A percentile compares a stretch with the other conserved stretches of the same genome.
phyloP scores from a whole-genome alignment of 129 eudicot genomes.

The Centrapalus pauciflorus region DNA sequence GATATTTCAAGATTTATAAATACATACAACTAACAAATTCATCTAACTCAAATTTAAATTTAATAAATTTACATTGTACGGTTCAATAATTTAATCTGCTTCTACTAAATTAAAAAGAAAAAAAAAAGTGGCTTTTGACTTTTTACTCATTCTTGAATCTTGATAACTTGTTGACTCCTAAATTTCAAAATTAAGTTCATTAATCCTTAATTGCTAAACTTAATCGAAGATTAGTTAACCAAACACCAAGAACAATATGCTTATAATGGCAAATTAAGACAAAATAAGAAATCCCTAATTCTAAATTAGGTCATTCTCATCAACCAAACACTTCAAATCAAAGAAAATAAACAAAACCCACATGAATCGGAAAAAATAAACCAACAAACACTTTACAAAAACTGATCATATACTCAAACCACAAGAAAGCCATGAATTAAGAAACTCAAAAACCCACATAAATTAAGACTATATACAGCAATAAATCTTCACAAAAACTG shows the following conservation, averaged over 20 bases:
- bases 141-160: not conserved
- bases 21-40: not conserved
- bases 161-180: slow-evolving; percentile 10
- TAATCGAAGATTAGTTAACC: slow-evolving; percentile 9
- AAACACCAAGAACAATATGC: not conserved
- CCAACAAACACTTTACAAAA: not conserved
- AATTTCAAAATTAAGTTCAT: not conserved
- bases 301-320: not conserved
- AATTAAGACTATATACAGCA: not conserved
- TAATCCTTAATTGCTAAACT: not conserved
- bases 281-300: not conserved
- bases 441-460: not conserved
- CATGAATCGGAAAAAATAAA: not conserved
- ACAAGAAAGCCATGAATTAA: not conserved
- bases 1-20: not conserved
- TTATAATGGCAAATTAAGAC: not conserved
- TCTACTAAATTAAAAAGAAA: not conserved
- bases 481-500: not conserved
- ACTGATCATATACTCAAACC: not conserved
- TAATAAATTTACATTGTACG: not conserved
- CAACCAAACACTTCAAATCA: not conserved
- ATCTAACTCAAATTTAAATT: no score
- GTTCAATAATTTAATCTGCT: not conserved
- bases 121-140: slow-evolving; percentile 9
- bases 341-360: not conserved